Percentiles rank a stretch among this genome's conserved stretches.
Evolutionary conservation across 1,139 yeast genomes (phyloP).

Genomic region (Scheffersomyces parashehatae): DNA sequence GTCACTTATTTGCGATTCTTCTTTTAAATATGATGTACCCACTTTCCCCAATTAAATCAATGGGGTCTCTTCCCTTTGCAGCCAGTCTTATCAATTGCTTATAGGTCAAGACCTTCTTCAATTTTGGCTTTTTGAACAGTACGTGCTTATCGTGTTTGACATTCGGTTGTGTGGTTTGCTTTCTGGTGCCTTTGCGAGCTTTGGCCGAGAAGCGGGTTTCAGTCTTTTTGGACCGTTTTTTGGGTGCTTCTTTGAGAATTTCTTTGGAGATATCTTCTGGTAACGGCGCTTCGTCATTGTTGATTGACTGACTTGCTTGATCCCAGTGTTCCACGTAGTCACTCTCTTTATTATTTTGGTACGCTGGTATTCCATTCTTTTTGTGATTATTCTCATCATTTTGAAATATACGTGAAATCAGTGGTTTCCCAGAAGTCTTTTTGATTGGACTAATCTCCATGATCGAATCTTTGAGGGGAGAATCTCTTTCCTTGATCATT

Average conservation of each 20-base stretch:
- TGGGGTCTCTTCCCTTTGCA: constrained; percentile 17
- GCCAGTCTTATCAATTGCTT: constrained; percentile 8
- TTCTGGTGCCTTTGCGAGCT: too few species aligned
- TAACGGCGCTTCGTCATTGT: too few species aligned
- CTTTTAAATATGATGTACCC: constrained; percentile 4
- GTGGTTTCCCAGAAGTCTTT: neutral
- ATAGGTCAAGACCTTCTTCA: neutral
- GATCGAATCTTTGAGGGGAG: too few species aligned
- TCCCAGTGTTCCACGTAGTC: too few species aligned
- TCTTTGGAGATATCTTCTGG: too few species aligned
- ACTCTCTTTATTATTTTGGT: too few species aligned
- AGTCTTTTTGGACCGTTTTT: too few species aligned
- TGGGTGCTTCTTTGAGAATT: too few species aligned
- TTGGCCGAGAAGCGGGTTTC: too few species aligned
- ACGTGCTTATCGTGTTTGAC: neutral
- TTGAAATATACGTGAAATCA: neutral
- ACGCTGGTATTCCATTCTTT: neutral
- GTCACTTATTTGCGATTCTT: constrained; percentile 1
- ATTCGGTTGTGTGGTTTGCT: too few species aligned
- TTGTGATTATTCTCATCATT: neutral
- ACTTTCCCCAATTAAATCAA: constrained; percentile 11
- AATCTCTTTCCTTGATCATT: neutral
- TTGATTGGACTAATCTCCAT: neutral
- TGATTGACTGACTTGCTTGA: too few species aligned
- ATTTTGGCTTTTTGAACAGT: neutral